Conservation (phyloP, 306 rosid species). For the Hylodesmum podocarpum region DNA sequence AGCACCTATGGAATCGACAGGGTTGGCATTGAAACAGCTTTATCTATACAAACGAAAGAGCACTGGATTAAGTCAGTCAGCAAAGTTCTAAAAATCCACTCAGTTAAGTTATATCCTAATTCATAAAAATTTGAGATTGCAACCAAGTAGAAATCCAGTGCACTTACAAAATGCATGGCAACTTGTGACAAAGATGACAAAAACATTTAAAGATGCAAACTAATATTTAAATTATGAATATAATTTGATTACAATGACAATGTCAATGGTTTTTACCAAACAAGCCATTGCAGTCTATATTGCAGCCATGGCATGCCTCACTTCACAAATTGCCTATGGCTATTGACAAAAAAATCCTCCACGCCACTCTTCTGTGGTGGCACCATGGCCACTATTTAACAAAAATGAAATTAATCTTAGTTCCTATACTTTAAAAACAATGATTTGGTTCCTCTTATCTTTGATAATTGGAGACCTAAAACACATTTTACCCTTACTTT, state of each 20-base stretch:
- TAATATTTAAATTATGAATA: neutral
- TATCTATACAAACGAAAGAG: slow-evolving; percentile 28
- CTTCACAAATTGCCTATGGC: too few species aligned
- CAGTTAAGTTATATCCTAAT: neutral
- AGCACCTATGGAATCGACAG: slow-evolving; percentile 16
- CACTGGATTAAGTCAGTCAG: neutral
- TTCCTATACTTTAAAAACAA: neutral
- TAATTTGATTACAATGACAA: neutral
- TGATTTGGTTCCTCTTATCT: neutral
- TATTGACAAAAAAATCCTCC: too few species aligned
- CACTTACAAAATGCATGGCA: neutral
- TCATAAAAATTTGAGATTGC: neutral
- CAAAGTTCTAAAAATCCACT: neutral
- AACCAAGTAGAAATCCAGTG: slow-evolving; percentile 1
- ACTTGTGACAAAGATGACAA: neutral
- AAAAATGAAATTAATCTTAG: neutral
- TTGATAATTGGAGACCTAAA: neutral
- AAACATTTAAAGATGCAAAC: neutral
- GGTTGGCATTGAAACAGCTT: slow-evolving; percentile 36
- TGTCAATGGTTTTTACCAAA: neutral
- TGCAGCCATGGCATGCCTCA: too few species aligned
- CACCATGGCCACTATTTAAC: too few species aligned
- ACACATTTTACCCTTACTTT: neutral
- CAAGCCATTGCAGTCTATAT: too few species aligned
- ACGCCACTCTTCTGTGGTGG: too few species aligned